Base-by-base conservation (phyloP, 2,329 filamentous ascomycete genomes). In the Trichoderma lentiforme region DNA sequence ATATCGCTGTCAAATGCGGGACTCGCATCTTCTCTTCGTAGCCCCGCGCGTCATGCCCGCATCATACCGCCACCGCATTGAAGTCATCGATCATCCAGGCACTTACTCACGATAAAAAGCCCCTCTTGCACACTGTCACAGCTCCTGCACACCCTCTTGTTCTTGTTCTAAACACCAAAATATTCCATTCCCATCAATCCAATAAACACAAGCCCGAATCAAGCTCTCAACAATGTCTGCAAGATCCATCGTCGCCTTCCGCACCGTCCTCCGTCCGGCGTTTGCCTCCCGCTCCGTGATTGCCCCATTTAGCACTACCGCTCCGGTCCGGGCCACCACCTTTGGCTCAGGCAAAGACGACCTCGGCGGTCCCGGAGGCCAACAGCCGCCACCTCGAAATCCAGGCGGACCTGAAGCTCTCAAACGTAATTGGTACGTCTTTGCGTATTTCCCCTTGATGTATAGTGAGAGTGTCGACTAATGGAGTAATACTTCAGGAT, bases 311-410 rank as follows among this genome's bases (percentile, higher is more conserved):
- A 64, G 39, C 36, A 71, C 68, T 12, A 28, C 62, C 43, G 56
- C 21, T 9, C 9, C 61, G 30, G 21, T 26, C 62, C 71, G 58
- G 32, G 43, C 3, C 18, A 21, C 47, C 43, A n/a, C 60, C 3
- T 70, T 57, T 6, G 21, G 47, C 7, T 43, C 39, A 14, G 28
- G 62, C 68, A 74, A 75, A 26, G 77, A 78, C 18, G 73, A 78
- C 61, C 74, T 81, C 15, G 80, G 81, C 21, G 80, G 80, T 2
- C 80, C 80, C 1, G 78, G 76, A n/a, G 80, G 80, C 39, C 80
- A 82, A n/a, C 71, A 78, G 70, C 75, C 76, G 3, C 80, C 39
- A 43, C 39, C 39, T 43, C 39, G 39, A n/a, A 43, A 43, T 43
- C 39, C 0, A 78, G 77, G 78, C 4, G 68, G 58, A 1, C 74